Conservation (phyloP, 2,329 filamentous ascomycete species). For the Sporothrix variecibatus region DNA sequence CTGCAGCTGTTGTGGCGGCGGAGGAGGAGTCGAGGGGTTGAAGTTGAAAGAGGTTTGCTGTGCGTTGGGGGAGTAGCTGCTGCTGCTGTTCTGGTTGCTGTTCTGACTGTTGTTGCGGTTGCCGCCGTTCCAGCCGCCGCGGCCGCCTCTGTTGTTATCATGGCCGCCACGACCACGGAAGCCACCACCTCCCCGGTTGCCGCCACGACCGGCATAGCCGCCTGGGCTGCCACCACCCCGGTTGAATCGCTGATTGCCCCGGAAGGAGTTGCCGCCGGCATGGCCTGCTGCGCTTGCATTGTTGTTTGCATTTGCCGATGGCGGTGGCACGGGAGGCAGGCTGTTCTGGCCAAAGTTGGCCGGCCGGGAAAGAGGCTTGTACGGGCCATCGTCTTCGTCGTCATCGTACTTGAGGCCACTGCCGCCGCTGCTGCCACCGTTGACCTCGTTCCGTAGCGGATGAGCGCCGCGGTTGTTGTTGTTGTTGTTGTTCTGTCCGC, state of each 20-base stretch:
- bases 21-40: background rate
- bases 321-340: slow-evolving; percentile 48
- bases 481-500: background rate
- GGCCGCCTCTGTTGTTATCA: slow-evolving; percentile 34
- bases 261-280: slow-evolving; percentile 33
- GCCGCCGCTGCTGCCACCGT: slow-evolving; percentile 35
- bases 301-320: slow-evolving; percentile 33
- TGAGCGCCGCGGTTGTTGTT: slow-evolving; percentile 32
- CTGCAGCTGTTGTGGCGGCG: slow-evolving; percentile 33
- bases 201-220: slow-evolving; percentile 43
- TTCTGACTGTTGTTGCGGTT: background rate
- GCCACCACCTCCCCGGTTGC: slow-evolving; percentile 38
- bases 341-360: slow-evolving; percentile 58
- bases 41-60: background rate
- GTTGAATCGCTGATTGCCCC: slow-evolving; percentile 38
- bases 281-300: slow-evolving; percentile 33
- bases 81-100: background rate
- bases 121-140: slow-evolving; percentile 27
- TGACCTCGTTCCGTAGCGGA: slow-evolving; percentile 44
- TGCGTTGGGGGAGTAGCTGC: background rate
- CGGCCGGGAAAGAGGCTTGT: slow-evolving; percentile 70
- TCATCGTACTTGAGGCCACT: slow-evolving; percentile 59
- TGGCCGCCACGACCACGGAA: slow-evolving; percentile 37
- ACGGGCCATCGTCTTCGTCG: slow-evolving; percentile 68
- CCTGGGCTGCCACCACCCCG: slow-evolving; percentile 39